Conservation (phyloP, 768 basidiomycete genomes). For the Lactifluus volemus region DNA sequence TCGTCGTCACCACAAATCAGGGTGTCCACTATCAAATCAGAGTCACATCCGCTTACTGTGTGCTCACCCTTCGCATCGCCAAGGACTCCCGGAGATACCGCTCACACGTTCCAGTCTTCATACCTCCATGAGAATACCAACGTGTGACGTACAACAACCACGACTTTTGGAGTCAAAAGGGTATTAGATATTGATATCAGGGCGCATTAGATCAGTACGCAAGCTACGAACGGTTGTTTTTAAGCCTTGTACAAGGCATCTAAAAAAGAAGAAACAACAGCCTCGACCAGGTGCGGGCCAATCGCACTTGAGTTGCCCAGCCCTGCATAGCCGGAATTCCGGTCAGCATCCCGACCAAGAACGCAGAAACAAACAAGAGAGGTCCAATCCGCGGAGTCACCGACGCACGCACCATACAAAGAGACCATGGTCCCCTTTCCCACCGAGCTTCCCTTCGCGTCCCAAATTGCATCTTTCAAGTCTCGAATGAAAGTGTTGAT, state of each 20-base stretch:
- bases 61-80: too few species aligned
- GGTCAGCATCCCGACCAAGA: background rate
- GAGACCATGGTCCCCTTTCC: constrained; percentile 86
- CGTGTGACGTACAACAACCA: background rate
- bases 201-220: background rate
- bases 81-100: too few species aligned
- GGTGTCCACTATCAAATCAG: background rate
- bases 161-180: background rate
- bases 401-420: constrained; percentile 61
- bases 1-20: background rate
- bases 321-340: background rate
- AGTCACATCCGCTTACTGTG: too few species aligned
- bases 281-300: constrained; percentile 18
- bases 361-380: background rate
- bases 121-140: background rate
- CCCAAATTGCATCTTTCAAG: constrained; percentile 65
- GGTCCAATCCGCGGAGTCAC: background rate
- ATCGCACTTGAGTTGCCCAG: constrained; percentile 20
- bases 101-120: background rate
- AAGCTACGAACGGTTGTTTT: background rate
- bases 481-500: constrained; percentile 80
- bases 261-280: constrained; percentile 13
- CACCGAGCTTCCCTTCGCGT: constrained; percentile 54
- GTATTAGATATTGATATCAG: background rate
- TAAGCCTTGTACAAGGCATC: constrained; percentile 19